phyloP scores from a whole-genome alignment of 176 grass and related monocot species.

The Phyllostachys edulis region DNA sequence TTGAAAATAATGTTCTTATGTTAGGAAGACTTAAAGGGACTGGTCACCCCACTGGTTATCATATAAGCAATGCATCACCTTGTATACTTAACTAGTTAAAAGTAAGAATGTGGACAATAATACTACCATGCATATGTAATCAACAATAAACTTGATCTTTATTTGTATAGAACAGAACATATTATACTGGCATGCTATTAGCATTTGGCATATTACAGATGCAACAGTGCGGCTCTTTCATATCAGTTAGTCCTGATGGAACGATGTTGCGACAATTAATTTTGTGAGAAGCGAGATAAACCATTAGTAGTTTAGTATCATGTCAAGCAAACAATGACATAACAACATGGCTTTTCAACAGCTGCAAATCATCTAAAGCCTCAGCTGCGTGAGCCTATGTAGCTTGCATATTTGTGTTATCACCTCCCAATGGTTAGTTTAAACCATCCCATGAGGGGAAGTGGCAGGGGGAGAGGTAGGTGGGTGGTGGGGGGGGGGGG shows the following conservation, averaged over 20 bases:
- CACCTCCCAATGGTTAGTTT: background rate
- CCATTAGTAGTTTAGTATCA: background rate
- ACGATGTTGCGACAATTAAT: background rate
- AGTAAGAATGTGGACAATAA: background rate
- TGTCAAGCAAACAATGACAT: background rate
- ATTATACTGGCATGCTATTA: conserved; percentile 2
- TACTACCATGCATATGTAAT: background rate
- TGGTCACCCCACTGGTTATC: background rate
- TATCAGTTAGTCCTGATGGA: background rate
- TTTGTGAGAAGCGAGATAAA: background rate
- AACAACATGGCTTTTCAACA: background rate
- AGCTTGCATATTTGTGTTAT: background rate
- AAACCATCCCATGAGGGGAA: background rate
- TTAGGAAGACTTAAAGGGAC: background rate
- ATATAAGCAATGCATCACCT: background rate
- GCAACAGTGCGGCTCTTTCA: background rate
- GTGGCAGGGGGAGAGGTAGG: background rate
- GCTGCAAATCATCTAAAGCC: background rate
- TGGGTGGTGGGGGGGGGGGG: no score
- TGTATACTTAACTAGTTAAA: conserved; percentile 10
- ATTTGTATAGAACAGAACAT: background rate
- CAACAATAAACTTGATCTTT: background rate
- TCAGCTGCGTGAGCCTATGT: conserved; percentile 1
- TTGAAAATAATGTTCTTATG: conserved; percentile 12
- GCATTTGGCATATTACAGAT: background rate